Evolutionary conservation across 805 yeast species (phyloP).

Genomic region (Isabelozyma rhagii): DNA sequence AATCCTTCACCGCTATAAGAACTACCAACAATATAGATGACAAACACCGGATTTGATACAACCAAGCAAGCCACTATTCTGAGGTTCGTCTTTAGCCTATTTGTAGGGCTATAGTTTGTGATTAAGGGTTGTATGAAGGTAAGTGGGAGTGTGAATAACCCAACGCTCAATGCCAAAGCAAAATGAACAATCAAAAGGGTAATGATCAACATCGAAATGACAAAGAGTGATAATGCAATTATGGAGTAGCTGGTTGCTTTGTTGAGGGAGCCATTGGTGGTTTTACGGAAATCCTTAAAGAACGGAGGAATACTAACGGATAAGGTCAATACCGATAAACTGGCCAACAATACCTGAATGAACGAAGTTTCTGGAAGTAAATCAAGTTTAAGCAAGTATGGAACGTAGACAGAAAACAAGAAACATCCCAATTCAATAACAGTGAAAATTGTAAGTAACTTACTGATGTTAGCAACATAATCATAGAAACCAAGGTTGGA

Average conservation of each 20-base stretch:
- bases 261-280: conserved; percentile 4
- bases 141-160: conserved; percentile 72
- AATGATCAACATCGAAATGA: conserved; percentile 64
- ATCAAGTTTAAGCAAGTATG: conserved; percentile 12
- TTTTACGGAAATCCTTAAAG: neutral
- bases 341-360: conserved; percentile 13
- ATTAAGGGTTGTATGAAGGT: conserved; percentile 51
- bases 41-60: conserved; percentile 51
- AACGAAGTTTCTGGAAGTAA: conserved; percentile 10
- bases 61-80: conserved; percentile 34
- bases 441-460: conserved; percentile 24
- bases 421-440: conserved; percentile 22
- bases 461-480: conserved; percentile 18
- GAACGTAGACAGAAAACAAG: conserved; percentile 21
- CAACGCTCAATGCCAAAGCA: conserved; percentile 70
- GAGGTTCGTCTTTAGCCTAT: conserved; percentile 6
- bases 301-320: conserved; percentile 13
- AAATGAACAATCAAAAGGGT: conserved; percentile 81
- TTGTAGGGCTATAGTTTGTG: conserved; percentile 5
- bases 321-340: conserved; percentile 9
- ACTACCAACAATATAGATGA: conserved; percentile 23
- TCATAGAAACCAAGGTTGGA: conserved; percentile 26
- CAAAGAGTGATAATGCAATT: conserved; percentile 49
- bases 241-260: conserved; percentile 20
- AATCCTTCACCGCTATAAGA: conserved; percentile 8